Conservation (phyloP, 139 green algal genomes). For the Edaphochlamys debaryana region DNA sequence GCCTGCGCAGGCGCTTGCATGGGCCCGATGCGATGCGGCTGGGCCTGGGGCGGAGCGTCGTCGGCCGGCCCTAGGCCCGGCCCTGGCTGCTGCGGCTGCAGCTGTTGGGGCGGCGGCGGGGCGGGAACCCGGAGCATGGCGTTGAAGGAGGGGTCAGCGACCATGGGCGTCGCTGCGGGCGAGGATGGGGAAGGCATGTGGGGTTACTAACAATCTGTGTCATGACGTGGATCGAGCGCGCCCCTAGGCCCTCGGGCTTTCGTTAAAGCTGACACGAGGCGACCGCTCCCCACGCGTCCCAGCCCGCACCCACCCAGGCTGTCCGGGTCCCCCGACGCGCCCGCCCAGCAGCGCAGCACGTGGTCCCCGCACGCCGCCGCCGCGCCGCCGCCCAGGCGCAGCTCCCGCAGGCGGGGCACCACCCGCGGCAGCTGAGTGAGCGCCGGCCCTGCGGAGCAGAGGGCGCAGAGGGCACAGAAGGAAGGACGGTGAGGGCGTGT, state of each 20-base stretch:
- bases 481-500: too few species aligned
- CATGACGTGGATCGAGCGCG: too few species aligned
- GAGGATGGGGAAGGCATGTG: too few species aligned
- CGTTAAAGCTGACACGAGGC: too few species aligned
- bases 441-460: too few species aligned
- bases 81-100: too few species aligned
- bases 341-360: conserved; percentile 33
- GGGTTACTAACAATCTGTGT: conserved; percentile 1
- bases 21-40: neutral
- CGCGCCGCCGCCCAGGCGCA: conserved; percentile 20
- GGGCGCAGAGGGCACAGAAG: too few species aligned
- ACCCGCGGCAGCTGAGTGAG: conserved; percentile 4
- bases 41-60: too few species aligned
- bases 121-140: neutral
- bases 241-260: too few species aligned
- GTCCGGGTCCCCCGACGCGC: neutral
- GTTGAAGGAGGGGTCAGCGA: conserved; percentile 12
- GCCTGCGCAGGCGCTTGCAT: neutral
- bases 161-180: neutral
- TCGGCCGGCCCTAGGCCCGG: too few species aligned
- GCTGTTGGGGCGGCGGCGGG: neutral
- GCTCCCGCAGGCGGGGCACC: conserved; percentile 26
- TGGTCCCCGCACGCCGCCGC: neutral
- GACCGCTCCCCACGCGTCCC: too few species aligned
- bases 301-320: too few species aligned